These are phyloP conservation scores for Phlyctochytrium planicorne DNA, from an alignment of 192 early-diverging fungal species.

Conservation along the genomic window DNA sequence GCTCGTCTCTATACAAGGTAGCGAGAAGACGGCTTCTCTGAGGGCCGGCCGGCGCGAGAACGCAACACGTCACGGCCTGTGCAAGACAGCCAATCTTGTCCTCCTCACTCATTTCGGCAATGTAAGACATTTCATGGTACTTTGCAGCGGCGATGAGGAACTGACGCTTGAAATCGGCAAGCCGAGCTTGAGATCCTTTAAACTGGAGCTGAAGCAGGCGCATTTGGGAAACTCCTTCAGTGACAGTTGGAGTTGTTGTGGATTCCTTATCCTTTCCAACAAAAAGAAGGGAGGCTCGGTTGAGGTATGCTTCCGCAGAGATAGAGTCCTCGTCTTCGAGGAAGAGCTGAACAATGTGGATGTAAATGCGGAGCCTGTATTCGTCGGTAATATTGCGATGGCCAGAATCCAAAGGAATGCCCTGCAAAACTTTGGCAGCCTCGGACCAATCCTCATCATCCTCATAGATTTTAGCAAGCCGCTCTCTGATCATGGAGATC, in stretches of 20 bases:
- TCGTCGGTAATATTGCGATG: slow-evolving; percentile 63
- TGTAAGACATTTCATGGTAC: slow-evolving; percentile 84
- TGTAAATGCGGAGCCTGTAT: slow-evolving; percentile 77
- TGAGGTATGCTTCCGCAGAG: slow-evolving; percentile 78
- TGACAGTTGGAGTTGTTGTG: slow-evolving; percentile 6
- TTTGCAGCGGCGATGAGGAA: slow-evolving; percentile 84
- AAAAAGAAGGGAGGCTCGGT: slow-evolving; percentile 75
- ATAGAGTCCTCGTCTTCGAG: slow-evolving; percentile 81
- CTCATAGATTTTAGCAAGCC: slow-evolving; percentile 73
- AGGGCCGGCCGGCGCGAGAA: slow-evolving; percentile 88
- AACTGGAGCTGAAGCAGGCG: slow-evolving; percentile 52
- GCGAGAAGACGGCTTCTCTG: slow-evolving; percentile 83
- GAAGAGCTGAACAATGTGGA: slow-evolving; percentile 81
- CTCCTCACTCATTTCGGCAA: slow-evolving; percentile 55
- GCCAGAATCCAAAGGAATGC: slow-evolving; percentile 88
- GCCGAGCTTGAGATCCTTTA: slow-evolving; percentile 78
- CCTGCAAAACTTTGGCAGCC: slow-evolving; percentile 83
- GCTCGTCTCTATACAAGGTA: slow-evolving; percentile 88
- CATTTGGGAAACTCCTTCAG: neutral
- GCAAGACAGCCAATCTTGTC: slow-evolving; percentile 48
- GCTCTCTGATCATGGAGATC: slow-evolving; percentile 71
- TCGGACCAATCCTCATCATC: slow-evolving; percentile 76
- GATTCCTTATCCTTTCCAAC: slow-evolving; percentile 17
- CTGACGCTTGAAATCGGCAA: slow-evolving; percentile 79
- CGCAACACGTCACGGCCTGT: slow-evolving; percentile 85